Evolutionary conservation across 768 basidiomycete species (phyloP).

Genomic region (Termitomyces sp.): DNA sequence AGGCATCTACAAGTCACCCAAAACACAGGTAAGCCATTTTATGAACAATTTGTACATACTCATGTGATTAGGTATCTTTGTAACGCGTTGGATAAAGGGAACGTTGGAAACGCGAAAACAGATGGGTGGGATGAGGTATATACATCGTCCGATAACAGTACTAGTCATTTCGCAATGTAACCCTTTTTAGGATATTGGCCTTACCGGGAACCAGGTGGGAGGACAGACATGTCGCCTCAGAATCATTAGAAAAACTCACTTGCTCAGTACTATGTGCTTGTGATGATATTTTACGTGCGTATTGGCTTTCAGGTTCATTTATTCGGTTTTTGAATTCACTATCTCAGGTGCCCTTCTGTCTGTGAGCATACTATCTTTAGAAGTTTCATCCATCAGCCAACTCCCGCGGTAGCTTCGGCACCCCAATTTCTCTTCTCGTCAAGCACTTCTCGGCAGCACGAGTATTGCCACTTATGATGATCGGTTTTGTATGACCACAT

Average conservation of each 20-base stretch:
- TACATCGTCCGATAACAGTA: not conserved
- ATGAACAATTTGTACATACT: not conserved
- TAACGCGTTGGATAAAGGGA: slow-evolving; percentile 48
- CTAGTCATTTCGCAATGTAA: not conserved
- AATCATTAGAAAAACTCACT: not conserved
- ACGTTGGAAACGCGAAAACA: slow-evolving; percentile 50
- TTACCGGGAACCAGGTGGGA: slow-evolving; percentile 41
- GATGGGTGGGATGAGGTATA: slow-evolving; percentile 44
- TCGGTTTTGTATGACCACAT: slow-evolving; percentile 39
- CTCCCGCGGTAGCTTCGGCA: slow-evolving; percentile 34
- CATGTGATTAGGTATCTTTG: slow-evolving; percentile 37
- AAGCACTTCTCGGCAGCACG: slow-evolving; percentile 44
- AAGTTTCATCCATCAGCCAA: not conserved
- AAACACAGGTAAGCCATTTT: not conserved
- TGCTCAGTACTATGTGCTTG: slow-evolving; percentile 41
- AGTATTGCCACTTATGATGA: slow-evolving; percentile 45
- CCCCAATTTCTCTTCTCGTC: slow-evolving; percentile 46
- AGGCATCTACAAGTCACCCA: not conserved
- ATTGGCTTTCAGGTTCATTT: not conserved
- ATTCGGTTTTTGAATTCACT: not conserved
- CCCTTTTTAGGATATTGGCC: slow-evolving; percentile 32
- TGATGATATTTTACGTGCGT: slow-evolving; percentile 42
- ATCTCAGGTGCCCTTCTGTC: slow-evolving; percentile 38
- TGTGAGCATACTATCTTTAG: slow-evolving; percentile 25
- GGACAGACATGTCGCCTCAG: not conserved